Evolutionary conservation across 306 rosid species (phyloP), one percentile per base, ranked within the genome.

Genomic region (Sechiopsis laciniata): DNA sequence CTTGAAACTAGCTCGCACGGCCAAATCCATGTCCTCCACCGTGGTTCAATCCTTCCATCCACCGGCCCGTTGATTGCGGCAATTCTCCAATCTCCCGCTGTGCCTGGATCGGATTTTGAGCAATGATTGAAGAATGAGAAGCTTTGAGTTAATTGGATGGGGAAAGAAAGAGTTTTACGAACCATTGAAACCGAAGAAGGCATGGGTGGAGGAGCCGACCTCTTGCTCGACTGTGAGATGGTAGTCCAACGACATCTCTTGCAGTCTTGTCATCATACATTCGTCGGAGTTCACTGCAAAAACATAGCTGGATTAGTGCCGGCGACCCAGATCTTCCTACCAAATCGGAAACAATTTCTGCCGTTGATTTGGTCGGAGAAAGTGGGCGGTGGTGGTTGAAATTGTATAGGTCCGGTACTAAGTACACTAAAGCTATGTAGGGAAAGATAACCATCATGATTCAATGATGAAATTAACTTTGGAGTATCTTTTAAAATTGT

Each of bases 221-320:
- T 91, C 92, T 76, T 91, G 97, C 80, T 91, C 97, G 10, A 92
- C 92, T 0, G 95, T 90, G 58, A 92, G 90, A 87, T 92, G 97
- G 85, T 90, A 92, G 82, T 92, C 95, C 81, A 92, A 61, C 14
- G 97, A 92, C 97, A 92, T 92, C 81, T 92, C 97, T 87, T 92
- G 97, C 88, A 91, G 85, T 76, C 97, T 87, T 4, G 97, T 91
- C 97, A 91, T 87, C 87, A 91, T 76, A 78, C 96, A 88, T 82
- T 91, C 97, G 20, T 87, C 55, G n/a, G 95, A 79, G 80, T 91
- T 91, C 84, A 91, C 97, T 91, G 88, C 53, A 59, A 64, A 61
- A 63, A 56, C 19, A 65, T 17, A 65, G 9, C 71, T 0, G 48
- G 26, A 56, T 45, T 7, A 45, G 50, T 45, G 12, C 12, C 13